A percentile compares a stretch with the other conserved stretches of the same genome.
Evolutionary conservation across 306 rosid species (phyloP).

Genomic region (Pterocarpus santalinus): DNA sequence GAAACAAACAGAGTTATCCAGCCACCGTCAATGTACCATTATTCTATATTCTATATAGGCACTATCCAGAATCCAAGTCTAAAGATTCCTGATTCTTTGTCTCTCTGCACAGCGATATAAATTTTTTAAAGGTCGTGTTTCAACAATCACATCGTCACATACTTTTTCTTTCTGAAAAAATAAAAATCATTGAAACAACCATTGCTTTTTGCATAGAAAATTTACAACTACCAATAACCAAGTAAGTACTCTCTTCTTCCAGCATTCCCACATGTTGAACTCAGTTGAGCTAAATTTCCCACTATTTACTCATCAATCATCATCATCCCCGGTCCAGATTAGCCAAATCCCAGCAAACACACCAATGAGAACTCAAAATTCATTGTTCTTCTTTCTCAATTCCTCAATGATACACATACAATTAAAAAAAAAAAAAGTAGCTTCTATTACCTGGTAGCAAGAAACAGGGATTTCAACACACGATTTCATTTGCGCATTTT

Average conservation of each 20-base stretch:
- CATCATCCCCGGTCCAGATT: background rate
- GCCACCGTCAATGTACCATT: too few species aligned
- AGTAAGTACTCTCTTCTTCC: conserved; percentile 2
- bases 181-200: background rate
- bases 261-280: background rate
- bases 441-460: conserved; percentile 81
- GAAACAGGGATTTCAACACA: conserved; percentile 79
- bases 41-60: background rate
- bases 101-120: conserved; percentile 25
- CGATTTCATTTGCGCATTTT: conserved; percentile 50
- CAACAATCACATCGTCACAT: conserved; percentile 14
- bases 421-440: background rate
- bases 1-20: too few species aligned
- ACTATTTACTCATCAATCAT: background rate
- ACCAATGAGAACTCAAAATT: conserved; percentile 1
- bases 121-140: background rate
- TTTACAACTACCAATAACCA: conserved; percentile 17
- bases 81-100: background rate
- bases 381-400: background rate
- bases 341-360: conserved; percentile 16
- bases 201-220: background rate
- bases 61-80: background rate
- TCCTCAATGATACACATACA: background rate
- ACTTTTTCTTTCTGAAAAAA: background rate
- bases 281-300: background rate